Evolutionary conservation across 345 rosid species (phyloP).

Genomic region (Turnera subulata): DNA sequence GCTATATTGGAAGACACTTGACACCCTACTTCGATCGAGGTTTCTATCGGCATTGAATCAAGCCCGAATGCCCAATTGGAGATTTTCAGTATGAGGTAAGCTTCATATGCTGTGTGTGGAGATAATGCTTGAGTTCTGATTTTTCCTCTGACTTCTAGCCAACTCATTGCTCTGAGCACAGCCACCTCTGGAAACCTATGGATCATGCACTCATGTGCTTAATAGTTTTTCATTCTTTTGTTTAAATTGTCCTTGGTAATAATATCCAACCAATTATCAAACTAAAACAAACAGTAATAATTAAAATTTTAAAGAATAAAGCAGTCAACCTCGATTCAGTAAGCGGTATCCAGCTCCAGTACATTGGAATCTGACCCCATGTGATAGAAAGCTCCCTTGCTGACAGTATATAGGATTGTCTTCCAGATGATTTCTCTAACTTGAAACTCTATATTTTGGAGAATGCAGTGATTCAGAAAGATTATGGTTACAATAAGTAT

Average conservation of each 20-base stretch:
- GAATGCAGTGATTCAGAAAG: not conserved
- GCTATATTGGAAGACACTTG: not conserved
- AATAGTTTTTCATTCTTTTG: not conserved
- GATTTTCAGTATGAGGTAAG: constrained; percentile 32
- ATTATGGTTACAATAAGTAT: too few relatives aligned
- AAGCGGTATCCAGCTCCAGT: constrained; percentile 20
- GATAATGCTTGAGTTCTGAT: constrained; percentile 28
- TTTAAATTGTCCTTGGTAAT: too few relatives aligned
- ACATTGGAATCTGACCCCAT: constrained; percentile 15
- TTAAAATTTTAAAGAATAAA: not conserved
- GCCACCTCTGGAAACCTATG: constrained; percentile 40
- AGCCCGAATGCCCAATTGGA: constrained; percentile 31
- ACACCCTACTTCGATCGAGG: constrained; percentile 17
- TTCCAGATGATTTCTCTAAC: constrained; percentile 21
- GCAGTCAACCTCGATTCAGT: constrained; percentile 21
- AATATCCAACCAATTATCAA: not conserved
- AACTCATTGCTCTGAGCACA: constrained; percentile 31
- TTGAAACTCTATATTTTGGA: constrained; percentile 10
- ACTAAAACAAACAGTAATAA: not conserved
- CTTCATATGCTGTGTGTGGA: constrained; percentile 33
- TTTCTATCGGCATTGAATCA: constrained; percentile 26
- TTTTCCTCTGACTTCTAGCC: constrained; percentile 39
- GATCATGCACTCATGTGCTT: not conserved
- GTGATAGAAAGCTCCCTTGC: constrained; percentile 25
- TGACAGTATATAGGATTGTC: constrained; percentile 12